Base-by-base conservation (phyloP, 2,329 filamentous ascomycete genomes). In the Penicillium expansum region DNA sequence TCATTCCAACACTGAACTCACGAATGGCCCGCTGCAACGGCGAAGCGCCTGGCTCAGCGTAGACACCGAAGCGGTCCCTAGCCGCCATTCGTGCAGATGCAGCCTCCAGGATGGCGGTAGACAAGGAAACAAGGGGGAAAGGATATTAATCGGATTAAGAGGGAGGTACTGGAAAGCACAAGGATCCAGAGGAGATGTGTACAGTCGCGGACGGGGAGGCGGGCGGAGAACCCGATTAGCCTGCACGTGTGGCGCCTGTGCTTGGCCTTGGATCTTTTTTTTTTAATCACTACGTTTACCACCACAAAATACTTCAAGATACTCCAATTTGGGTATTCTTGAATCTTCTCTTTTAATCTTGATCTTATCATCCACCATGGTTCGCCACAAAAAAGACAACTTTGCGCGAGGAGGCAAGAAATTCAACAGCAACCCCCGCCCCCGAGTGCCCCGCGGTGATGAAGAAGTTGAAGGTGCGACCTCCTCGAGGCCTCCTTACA, bases 351-450 rank as follows among this genome's bases (percentile, higher is more conserved):
- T 16, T 29, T 27, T 2, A 0, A n/a, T 30, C 14, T 48, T 8
- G 4, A 16, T 22, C 10, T 18, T 22, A 39, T 27, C 6, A 2
- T 13, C 3, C 29, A 39, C 37, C 44, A 97, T 96, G 92, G 92
- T 97, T 53, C 91, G 93, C 59, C 93, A 97, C 77, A 97, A 97
- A 79, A 97, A 97, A 77, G 92, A 97, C 76, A 83, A 83, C 66
- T 85, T 87, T 71, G 80, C 83, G 53, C 82, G 82, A 65, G 84
- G 89, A 72, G 88, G 90, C 70, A 92, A 91, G 73, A 91, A 89
- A 76, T 83, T 83, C 65, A 82, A 81, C 63, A 82, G 81, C 63
- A 81, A 84, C 59, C 82, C 86, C 59, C 81, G 85, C 62, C 78
- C 81, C 61, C 80, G 81, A 53, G 64, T 67, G 57, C 71, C 81